A percentile compares a stretch with the other conserved stretches of the same genome.
Conservation (phyloP, 2,329 filamentous ascomycete genomes). For the Botryotinia globosa region DNA sequence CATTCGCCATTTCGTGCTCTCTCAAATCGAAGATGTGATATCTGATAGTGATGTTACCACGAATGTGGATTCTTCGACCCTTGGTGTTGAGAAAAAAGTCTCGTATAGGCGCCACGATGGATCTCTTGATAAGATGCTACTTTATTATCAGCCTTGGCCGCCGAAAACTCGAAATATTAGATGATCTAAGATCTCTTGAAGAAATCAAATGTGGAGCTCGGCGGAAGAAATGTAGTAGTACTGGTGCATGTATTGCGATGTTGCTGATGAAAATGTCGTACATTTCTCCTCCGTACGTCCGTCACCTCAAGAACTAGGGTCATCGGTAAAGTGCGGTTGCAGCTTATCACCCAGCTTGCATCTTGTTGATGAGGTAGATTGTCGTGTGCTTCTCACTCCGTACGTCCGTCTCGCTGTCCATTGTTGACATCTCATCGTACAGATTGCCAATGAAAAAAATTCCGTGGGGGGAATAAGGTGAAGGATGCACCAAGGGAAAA, state of each 20-base stretch:
- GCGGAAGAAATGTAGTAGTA: not conserved
- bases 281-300: not conserved
- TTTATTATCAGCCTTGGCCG: not conserved
- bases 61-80: not conserved
- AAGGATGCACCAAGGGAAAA: constrained; percentile 3
- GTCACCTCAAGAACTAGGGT: constrained; percentile 1
- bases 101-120: constrained; percentile 4
- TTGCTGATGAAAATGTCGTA: constrained; percentile 6
- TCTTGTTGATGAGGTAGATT: not conserved
- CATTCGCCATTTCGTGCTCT: not conserved
- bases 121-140: not conserved
- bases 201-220: not conserved
- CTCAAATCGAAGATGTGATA: not conserved
- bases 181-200: not conserved
- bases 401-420: not conserved
- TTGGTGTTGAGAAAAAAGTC: not conserved
- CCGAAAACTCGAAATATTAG: not conserved
- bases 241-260: not conserved
- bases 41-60: not conserved
- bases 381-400: constrained; percentile 7
- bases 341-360: not conserved
- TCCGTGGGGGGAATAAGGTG: not conserved
- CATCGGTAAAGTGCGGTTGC: constrained; percentile 5
- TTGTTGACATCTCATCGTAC: constrained; percentile 1
- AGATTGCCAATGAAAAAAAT: not conserved